A percentile compares a stretch with the other conserved stretches of the same genome.
Evolutionary conservation across 345 rosid genomes (phyloP).

Genomic region (Acer yangbiense): DNA sequence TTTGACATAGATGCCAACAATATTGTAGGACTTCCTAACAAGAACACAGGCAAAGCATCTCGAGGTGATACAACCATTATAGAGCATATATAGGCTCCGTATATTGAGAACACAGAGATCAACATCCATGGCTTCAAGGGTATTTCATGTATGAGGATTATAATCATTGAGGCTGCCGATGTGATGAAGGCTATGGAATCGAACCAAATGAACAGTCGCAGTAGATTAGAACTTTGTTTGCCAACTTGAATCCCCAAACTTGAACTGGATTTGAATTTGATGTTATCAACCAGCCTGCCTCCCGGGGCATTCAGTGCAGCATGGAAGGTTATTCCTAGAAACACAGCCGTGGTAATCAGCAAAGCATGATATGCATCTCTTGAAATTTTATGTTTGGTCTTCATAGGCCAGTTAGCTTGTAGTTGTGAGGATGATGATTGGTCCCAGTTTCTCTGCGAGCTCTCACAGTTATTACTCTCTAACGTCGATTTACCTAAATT

Average conservation of each 20-base stretch:
- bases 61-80: conserved; percentile 15
- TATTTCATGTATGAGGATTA: conserved; percentile 17
- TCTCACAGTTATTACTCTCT: not conserved
- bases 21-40: not conserved
- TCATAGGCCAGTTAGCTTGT: not conserved
- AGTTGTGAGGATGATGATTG: not conserved
- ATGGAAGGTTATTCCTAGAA: not conserved
- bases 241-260: not conserved
- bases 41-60: not conserved
- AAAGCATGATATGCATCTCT: not conserved
- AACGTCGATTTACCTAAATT: not conserved
- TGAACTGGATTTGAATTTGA: not conserved
- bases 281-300: not conserved
- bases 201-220: conserved; percentile 11
- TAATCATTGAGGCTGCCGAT: conserved; percentile 11
- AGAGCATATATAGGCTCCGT: conserved; percentile 16
- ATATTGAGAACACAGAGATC: conserved; percentile 4
- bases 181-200: conserved; percentile 24
- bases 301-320: conserved; percentile 6
- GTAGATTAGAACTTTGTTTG: not conserved
- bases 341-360: conserved; percentile 8
- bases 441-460: not conserved
- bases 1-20: not conserved
- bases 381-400: not conserved
- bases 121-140: conserved; percentile 22